phyloP scores from a whole-genome alignment of 768 basidiomycete species.

The Phanerochaete carnosa region DNA sequence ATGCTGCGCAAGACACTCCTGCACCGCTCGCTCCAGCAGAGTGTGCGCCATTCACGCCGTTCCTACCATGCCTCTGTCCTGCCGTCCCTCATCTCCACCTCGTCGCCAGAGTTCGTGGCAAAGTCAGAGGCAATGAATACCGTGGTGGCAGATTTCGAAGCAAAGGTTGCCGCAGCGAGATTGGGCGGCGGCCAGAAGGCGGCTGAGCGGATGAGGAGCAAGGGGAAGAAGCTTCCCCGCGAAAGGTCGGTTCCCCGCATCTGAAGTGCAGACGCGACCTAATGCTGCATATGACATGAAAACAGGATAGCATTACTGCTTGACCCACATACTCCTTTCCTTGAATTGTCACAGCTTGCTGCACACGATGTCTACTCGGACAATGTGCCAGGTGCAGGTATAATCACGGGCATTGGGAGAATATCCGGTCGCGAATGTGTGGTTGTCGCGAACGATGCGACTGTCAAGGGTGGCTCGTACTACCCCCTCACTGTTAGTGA shows the following conservation, averaged over 20 bases:
- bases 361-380: constrained; percentile 85
- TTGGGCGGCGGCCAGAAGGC: constrained; percentile 76
- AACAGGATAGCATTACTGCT: constrained; percentile 67
- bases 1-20: background rate
- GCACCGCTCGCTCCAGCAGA: constrained; percentile 7
- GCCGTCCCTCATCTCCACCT: constrained; percentile 65
- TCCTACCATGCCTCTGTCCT: constrained; percentile 70
- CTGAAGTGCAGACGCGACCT: background rate
- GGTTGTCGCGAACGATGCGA: constrained; percentile 91
- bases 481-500: constrained; percentile 73
- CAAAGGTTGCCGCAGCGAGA: constrained; percentile 54
- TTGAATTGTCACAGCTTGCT: constrained; percentile 84
- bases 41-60: constrained; percentile 11
- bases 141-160: constrained; percentile 61
- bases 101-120: constrained; percentile 67
- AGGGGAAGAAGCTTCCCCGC: constrained; percentile 80
- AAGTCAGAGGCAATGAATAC: constrained; percentile 69
- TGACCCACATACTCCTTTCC: constrained; percentile 84
- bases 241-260: constrained; percentile 56
- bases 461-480: constrained; percentile 91
- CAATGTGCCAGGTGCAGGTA: constrained; percentile 81
- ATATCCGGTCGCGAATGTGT: constrained; percentile 83
- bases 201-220: constrained; percentile 66
- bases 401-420: constrained; percentile 76
- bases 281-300: background rate